A percentile compares a stretch with the other conserved stretches of the same genome.
These are phyloP conservation scores for Arthrobotrys megalospora DNA, from an alignment of 2,329 filamentous ascomycete species.

Conservation along the genomic window DNA sequence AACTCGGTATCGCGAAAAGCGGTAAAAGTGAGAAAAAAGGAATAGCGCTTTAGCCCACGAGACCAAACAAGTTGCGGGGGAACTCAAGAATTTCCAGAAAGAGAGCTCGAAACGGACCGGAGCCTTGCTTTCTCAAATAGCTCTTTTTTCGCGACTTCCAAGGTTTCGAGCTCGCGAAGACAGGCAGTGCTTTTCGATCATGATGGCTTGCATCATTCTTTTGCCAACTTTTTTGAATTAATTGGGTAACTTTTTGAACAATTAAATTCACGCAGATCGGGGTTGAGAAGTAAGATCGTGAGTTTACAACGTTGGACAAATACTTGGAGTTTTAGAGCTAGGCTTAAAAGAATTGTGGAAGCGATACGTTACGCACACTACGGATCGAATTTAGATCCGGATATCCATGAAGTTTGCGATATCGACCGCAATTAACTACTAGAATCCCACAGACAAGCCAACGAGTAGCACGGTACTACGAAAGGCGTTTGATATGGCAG, in stretches of 20 bases:
- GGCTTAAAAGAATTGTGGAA: too few relatives aligned
- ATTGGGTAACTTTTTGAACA: not conserved
- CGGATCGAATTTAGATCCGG: too few relatives aligned
- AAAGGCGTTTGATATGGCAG: too few relatives aligned
- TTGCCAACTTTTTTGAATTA: not conserved
- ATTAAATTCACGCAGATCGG: conserved; percentile 32
- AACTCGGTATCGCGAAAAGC: not conserved
- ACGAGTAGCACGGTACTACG: too few relatives aligned
- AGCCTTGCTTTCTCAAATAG: conserved; percentile 32
- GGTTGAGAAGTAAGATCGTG: conserved; percentile 17
- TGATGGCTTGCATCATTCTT: not conserved
- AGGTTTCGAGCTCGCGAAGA: not conserved
- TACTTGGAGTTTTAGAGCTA: too few relatives aligned
- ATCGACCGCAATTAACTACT: not conserved
- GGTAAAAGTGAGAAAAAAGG: conserved; percentile 1
- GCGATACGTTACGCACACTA: not conserved
- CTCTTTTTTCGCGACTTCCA: conserved; percentile 15
- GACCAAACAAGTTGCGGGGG: not conserved
- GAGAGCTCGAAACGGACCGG: conserved; percentile 1
- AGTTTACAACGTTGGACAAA: not conserved
- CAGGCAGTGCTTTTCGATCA: not conserved
- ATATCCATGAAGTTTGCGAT: not conserved
- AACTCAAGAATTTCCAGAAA: not conserved
- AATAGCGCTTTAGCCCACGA: conserved; percentile 8
- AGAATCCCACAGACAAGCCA: not conserved